Evolutionary conservation across 768 basidiomycete genomes (phyloP).

Genomic region (Pleurotus citrinopileatus): DNA sequence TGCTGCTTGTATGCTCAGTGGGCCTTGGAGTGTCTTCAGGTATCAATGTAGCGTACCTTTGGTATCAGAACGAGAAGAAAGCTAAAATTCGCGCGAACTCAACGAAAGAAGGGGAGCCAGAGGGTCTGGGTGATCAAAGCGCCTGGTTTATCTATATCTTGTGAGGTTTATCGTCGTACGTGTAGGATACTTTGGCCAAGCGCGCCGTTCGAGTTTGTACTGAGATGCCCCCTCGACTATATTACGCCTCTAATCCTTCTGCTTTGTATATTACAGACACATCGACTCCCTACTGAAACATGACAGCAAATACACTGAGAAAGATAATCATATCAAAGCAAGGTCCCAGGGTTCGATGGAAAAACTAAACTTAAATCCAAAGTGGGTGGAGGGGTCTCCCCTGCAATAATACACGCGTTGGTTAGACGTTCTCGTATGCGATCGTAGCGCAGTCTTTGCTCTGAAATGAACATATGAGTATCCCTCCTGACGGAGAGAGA

Average conservation of each 20-base stretch:
- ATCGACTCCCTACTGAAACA: no score
- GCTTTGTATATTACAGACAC: not conserved
- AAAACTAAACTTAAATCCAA: constrained; percentile 5
- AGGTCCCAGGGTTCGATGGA: constrained; percentile 21
- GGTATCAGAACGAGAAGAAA: constrained; percentile 15
- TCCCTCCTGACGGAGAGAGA: not conserved
- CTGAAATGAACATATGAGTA: constrained; percentile 27
- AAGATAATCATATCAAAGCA: constrained; percentile 23
- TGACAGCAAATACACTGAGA: no score
- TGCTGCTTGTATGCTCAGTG: not conserved
- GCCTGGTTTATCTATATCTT: constrained; percentile 33
- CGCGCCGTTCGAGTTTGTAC: no score
- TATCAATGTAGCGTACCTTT: not conserved
- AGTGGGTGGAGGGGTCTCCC: constrained; percentile 39
- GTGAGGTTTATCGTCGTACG: no score
- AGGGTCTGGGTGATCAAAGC: constrained; percentile 25
- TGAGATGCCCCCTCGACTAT: no score
- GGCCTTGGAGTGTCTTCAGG: not conserved
- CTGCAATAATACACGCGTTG: constrained; percentile 45
- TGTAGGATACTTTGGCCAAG: no score
- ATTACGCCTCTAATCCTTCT: not conserved
- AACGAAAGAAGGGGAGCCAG: constrained; percentile 19
- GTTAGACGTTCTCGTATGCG: constrained; percentile 42
- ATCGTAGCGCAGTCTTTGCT: constrained; percentile 49
- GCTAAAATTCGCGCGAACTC: constrained; percentile 16